Base-by-base conservation (phyloP, 164 flowering plant species). In the Amborella trichopoda region DNA sequence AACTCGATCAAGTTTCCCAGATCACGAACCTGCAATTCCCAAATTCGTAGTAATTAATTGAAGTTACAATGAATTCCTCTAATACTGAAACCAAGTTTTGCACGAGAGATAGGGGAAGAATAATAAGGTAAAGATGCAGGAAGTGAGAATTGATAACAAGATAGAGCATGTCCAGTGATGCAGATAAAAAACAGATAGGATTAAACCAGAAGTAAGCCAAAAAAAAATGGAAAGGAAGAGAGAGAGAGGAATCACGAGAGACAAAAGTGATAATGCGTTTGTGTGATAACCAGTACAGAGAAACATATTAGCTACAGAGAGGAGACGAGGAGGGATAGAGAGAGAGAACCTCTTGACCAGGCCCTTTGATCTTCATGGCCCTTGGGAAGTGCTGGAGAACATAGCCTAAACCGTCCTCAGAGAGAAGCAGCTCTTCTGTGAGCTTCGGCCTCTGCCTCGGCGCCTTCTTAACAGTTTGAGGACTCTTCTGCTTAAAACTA, bases 271-370 rank as follows among this genome's bases (percentile, higher is more conserved):
- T n/a, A n/a, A n/a, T n/a, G n/a, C n/a, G n/a, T n/a, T n/a, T n/a
- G n/a, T n/a, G n/a, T n/a, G n/a, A n/a, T n/a, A n/a, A n/a, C n/a
- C n/a, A n/a, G n/a, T n/a, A n/a, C n/a, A n/a, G n/a, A n/a, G n/a
- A n/a, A n/a, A n/a, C n/a, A n/a, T n/a, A n/a, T n/a, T n/a, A n/a
- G n/a, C n/a, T n/a, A n/a, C n/a, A n/a, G n/a, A n/a, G n/a, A n/a
- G n/a, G n/a, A n/a, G n/a, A n/a, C n/a, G n/a, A n/a, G n/a, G n/a
- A n/a, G n/a, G n/a, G n/a, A n/a, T n/a, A n/a, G n/a, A n/a, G n/a
- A n/a, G n/a, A n/a, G n/a, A n/a, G n/a, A 28, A 87, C 98, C 93
- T 91, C 99, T 25, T 78, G 78, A 0, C 99, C 96, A 12, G 80
- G 96, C 37, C 96, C 99, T 0, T 74, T 76, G 37, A 39, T 80